Conservation (phyloP, 768 basidiomycete genomes). For the Candolleomyces eurysporus region DNA sequence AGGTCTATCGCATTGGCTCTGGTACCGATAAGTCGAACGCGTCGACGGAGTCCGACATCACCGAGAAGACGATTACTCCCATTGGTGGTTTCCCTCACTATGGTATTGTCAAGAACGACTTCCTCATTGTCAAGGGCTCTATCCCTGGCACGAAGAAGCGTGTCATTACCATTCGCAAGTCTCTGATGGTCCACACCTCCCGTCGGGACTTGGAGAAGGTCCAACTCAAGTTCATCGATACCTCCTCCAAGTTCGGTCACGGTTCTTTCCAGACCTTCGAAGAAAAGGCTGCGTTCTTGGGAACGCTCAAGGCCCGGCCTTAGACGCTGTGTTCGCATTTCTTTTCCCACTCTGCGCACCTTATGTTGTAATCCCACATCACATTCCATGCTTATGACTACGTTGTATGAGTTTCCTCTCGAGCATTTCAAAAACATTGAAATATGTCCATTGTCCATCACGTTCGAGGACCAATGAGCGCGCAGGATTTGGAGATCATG, state of each 20-base stretch:
- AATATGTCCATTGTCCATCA: not conserved
- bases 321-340: slow-evolving; percentile 44
- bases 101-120: slow-evolving; percentile 98
- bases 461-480: not conserved
- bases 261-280: slow-evolving; percentile 96
- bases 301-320: slow-evolving; percentile 83
- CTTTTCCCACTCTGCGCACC: slow-evolving; percentile 42
- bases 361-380: slow-evolving; percentile 20
- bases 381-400: slow-evolving; percentile 11
- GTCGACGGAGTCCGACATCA: slow-evolving; percentile 92
- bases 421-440: slow-evolving; percentile 3
- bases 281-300: slow-evolving; percentile 95
- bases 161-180: slow-evolving; percentile 95
- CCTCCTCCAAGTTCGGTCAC: slow-evolving; percentile 96
- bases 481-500: not conserved
- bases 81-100: slow-evolving; percentile 99
- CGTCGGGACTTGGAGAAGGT: slow-evolving; percentile 98
- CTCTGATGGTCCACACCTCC: slow-evolving; percentile 93
- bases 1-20: slow-evolving; percentile 92
- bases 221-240: slow-evolving; percentile 97
- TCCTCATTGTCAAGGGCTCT: slow-evolving; percentile 94
- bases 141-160: slow-evolving; percentile 97
- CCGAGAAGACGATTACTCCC: slow-evolving; percentile 91
- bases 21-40: slow-evolving; percentile 79
- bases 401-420: slow-evolving; percentile 1